phyloP scores from a whole-genome alignment of 2,329 filamentous ascomycete species.

The Chalaropsis thielavioides region DNA sequence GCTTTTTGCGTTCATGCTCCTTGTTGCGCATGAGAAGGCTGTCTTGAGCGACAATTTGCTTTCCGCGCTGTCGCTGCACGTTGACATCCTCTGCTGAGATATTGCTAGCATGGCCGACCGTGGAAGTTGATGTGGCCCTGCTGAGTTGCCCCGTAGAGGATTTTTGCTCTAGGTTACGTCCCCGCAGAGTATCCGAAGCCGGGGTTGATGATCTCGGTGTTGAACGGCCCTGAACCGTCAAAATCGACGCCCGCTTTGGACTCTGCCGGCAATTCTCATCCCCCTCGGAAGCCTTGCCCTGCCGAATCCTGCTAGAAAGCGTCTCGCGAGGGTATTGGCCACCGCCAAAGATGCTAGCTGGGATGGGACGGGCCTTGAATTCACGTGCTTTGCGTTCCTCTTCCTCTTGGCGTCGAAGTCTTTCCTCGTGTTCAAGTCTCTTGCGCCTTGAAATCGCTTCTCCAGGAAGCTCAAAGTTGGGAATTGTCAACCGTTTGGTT shows the following conservation, averaged over 20 bases:
- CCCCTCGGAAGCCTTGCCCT: slow-evolving; percentile 28
- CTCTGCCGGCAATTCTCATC: slow-evolving; percentile 18
- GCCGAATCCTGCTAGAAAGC: slow-evolving; percentile 41
- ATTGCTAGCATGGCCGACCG: slow-evolving; percentile 33
- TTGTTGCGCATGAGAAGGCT: slow-evolving; percentile 33
- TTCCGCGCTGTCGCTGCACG: slow-evolving; percentile 38
- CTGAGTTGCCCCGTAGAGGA: slow-evolving; percentile 20
- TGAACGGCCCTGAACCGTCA: slow-evolving; percentile 16
- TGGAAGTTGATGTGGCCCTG: slow-evolving; percentile 34
- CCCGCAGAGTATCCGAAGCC: slow-evolving; percentile 16
- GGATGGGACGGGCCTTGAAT: slow-evolving; percentile 48
- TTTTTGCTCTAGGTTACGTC: slow-evolving; percentile 11
- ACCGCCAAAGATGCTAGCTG: slow-evolving; percentile 29
- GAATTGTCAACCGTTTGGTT: slow-evolving; percentile 36
- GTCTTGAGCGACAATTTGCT: slow-evolving; percentile 40
- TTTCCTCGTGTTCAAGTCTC: slow-evolving; percentile 41
- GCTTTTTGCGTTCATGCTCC: slow-evolving; percentile 39
- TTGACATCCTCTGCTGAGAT: slow-evolving; percentile 37
- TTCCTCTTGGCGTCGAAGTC: slow-evolving; percentile 42
- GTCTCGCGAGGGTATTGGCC: slow-evolving; percentile 40
- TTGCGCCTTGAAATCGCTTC: slow-evolving; percentile 44
- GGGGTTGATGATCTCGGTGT: slow-evolving; percentile 7
- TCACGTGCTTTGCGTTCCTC: slow-evolving; percentile 45
- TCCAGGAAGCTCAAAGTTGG: slow-evolving; percentile 48
- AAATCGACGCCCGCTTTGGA: slow-evolving; percentile 19